Evolutionary conservation across 768 basidiomycete species (phyloP), one percentile per base, ranked within the genome.

Genomic region (Astraeus odoratus): DNA sequence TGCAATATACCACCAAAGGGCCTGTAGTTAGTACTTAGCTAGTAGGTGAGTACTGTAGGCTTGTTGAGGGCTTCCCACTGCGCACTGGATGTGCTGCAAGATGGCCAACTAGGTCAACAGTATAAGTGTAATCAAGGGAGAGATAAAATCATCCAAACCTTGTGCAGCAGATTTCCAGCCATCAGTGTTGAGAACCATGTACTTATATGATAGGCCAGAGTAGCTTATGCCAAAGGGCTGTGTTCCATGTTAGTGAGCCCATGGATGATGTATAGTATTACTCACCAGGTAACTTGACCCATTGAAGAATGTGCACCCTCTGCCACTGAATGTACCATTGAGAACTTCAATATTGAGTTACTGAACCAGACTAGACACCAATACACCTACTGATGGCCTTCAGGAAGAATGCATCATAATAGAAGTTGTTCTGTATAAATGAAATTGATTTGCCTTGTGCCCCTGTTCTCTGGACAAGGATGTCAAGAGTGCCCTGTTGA

Each of bases 351-450:
- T 29, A 25, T 18, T 10, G 27, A 16, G 13, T 13, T 38, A 22
- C 36, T 51, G 45, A 54, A 19, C 33, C 26, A 12, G 9, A 42
- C n/a, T 27, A 29, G 20, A 43, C 33, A 29, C 23, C 20, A 10
- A 18, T 43, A 3, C 20, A 66, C 80, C 35, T 35, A 95, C 94
- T 84, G 35, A 93, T 87, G 2, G 96, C 91, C 60, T 97, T 97
- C 43, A 98, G 73, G 77, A 98, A 99, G 72, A 99, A 99, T 0
- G 96, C 95, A 52, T 99, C 96, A 58, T 93, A 93, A 57, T 95
- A 98, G 57, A 94, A 89, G 63, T 97, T 98, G 58, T 99, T 99
- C 66, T 95, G 92, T 39, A 99, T 70, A 58, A 99, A 95, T 4
- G 79, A 57, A 15, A 89, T 67, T 34, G 74, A 78, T 34, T 66